Evolutionary conservation across 768 basidiomycete species (phyloP), one percentile per base, ranked within the genome.

Genomic region (Collybiopsis luxurians): DNA sequence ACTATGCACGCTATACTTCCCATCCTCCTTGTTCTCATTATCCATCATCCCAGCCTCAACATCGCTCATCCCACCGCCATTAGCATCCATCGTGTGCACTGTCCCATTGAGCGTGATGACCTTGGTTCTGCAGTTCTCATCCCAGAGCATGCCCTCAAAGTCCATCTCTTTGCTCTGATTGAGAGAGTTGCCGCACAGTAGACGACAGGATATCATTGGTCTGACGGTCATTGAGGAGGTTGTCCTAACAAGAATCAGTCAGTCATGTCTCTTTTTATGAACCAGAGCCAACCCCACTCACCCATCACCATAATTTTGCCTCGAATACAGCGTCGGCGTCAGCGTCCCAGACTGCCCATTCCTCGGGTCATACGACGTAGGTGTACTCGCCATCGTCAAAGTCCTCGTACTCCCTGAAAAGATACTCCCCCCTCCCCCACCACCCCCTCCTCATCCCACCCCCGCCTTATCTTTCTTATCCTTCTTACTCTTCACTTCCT

Each of bases 101-200:
- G 50, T 34, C n/a, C 34, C 31, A 23, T 63, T 66, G 0, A 81
- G 67, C 3, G 73, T 73, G 11, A 82, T 71, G 12, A 79, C 68
- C 63, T 79, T 80, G 19, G 75, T 84, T 45, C 61, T 71, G 55
- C 50, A 34, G 24, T 36, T 51, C 17, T 34, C 50, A 39, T 51
- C 50, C 2, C 31, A 23, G 19, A 51, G 13, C 36, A 51, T 51
- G 13, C 13, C 50, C 6, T 51, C 50, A 17, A 51, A 51, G 21
- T 38, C 50, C 31, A 34, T 34, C 13, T 5, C 31, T 13, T 34
- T 34, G 31, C 31, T 34, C 31, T 6, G 5, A 34, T 34, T 34
- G 5, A 34, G 31, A 34, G 31, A 34, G 31, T 34, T 13, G 5
- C 31, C 31, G 46, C 31, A 34, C 3, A 28, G 24, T 47, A 23